phyloP scores from a whole-genome alignment of 331 rosid genomes.

The Quercus tomentella region DNA sequence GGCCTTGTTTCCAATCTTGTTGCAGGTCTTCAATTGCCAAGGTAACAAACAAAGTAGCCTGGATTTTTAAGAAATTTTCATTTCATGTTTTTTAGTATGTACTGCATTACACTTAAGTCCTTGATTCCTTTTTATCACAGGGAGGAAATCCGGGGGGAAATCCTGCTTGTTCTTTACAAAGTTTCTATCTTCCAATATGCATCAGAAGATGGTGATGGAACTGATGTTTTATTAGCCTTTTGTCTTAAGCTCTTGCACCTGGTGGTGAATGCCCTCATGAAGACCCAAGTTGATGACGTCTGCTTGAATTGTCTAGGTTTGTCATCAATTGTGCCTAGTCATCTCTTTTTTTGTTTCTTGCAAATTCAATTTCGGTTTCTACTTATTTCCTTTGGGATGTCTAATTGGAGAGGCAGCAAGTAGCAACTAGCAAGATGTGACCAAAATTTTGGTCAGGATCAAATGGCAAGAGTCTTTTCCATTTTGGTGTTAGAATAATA shows the following conservation, averaged over 20 bases:
- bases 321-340: background rate
- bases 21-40: slow-evolving; percentile 78
- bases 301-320: slow-evolving; percentile 83
- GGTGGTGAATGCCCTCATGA: slow-evolving; percentile 67
- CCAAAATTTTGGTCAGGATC: background rate
- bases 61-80: background rate
- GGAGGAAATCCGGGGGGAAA: slow-evolving; percentile 88
- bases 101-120: no score
- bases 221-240: slow-evolving; percentile 50
- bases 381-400: slow-evolving; percentile 7
- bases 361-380: background rate
- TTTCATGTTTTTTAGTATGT: no score
- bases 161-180: slow-evolving; percentile 76
- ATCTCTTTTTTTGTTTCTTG: background rate
- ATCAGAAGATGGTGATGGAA: slow-evolving; percentile 46
- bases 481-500: background rate
- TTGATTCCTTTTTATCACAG: slow-evolving; percentile 22
- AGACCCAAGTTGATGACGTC: slow-evolving; percentile 78
- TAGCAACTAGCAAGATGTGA: background rate
- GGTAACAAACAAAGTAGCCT: slow-evolving; percentile 34
- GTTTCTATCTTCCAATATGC: slow-evolving; percentile 45
- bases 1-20: slow-evolving; percentile 60
- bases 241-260: slow-evolving; percentile 69
- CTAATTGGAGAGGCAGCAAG: background rate
- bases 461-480: background rate